Evolutionary conservation across 148 eudicot species (phyloP).

Genomic region (Talinum fruticosum): DNA sequence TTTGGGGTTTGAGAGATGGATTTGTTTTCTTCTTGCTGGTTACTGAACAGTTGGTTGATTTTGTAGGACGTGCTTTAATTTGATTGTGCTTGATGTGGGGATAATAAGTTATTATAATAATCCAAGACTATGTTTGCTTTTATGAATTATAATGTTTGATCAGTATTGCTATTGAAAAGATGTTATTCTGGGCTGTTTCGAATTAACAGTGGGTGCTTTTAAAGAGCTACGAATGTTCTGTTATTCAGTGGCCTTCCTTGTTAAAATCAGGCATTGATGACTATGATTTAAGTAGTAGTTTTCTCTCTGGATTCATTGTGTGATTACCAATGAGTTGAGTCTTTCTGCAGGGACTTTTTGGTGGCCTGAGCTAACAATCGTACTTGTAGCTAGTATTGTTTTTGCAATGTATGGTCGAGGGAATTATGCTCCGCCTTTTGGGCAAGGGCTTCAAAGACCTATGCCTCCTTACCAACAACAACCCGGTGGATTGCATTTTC

Average conservation of each 20-base stretch:
- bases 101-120: neutral
- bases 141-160: neutral
- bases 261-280: neutral
- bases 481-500: conserved; percentile 35
- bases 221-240: neutral
- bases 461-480: conserved; percentile 47
- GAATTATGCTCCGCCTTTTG: conserved; percentile 49
- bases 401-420: conserved; percentile 68
- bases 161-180: neutral
- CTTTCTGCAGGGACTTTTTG: conserved; percentile 24
- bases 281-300: neutral
- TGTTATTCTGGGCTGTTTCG: neutral
- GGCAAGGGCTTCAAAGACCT: conserved; percentile 54
- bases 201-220: neutral
- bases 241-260: neutral
- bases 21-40: neutral
- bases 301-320: conserved; percentile 2
- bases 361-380: conserved; percentile 24
- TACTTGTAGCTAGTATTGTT: neutral
- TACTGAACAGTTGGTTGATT: neutral
- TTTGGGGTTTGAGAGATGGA: neutral
- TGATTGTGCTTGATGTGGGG: neutral
- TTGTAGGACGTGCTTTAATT: neutral
- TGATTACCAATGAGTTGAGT: conserved; percentile 8
- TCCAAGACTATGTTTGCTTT: neutral